Base-by-base conservation (phyloP, 768 basidiomycete species). In the Mycena rebaudengoi region DNA sequence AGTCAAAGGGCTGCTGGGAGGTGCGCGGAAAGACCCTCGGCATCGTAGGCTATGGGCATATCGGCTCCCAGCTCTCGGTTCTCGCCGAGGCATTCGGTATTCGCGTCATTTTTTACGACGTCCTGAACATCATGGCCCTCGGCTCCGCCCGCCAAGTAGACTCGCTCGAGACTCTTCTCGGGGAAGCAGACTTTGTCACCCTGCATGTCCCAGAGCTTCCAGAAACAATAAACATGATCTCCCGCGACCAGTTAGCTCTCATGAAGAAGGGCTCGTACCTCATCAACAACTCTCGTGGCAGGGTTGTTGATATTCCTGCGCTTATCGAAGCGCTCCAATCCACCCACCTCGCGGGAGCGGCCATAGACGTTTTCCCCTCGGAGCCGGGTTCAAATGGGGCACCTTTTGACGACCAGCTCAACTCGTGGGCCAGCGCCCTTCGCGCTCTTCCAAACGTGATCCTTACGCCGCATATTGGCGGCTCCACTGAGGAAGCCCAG, bases 401-500 rank as follows among this genome's bases (percentile, higher is more conserved):
- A 7, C 84, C 89, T 1, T 99, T 99, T 77, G 91, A 95, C 75
- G 90, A 98, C 78, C 82, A 90, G 70, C 80, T 99, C 68, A 98
- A 97, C 73, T 50, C 88, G 1, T 99, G 96, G 91, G 85, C 93
- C 7, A 88, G 85, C 65, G 77, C 86, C 23, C 86, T 99, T 28
- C 86, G 94, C 62, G 77, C 80, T 1, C 80, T 95, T 60, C 89
- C 91, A 52, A 99, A 99, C 77, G 87, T 99, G 64, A 96, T 99
- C 73, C 90, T 99, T 71, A 99, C 98, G 0, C 98, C 98, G 21
- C 98, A 99, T 74, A 99, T 99, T 71, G 98, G 98, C 60, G 98
- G 98, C 39, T 99, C 97, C 29, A 99, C 98, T 18, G 98, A 99
- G 76, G 98, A 99, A 76, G 98, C 98, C 6, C 98, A 99, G 78